A percentile compares a stretch with the other conserved stretches of the same genome.
Conservation (phyloP, 2,329 filamentous ascomycete species). For the Claviceps capensis region DNA sequence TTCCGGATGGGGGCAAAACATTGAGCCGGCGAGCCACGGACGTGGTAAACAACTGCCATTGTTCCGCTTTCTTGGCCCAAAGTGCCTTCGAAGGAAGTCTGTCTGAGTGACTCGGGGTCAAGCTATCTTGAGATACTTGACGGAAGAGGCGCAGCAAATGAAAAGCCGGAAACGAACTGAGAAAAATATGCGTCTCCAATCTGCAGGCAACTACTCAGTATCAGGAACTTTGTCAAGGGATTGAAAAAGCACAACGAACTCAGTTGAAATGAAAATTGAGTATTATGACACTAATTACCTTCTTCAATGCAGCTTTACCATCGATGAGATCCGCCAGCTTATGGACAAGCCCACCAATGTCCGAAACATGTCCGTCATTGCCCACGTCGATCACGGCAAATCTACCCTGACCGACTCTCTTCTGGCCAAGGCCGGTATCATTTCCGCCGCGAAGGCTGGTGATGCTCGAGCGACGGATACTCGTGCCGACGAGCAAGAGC, state of each 20-base stretch:
- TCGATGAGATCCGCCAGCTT: constrained; percentile 74
- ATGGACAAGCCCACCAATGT: constrained; percentile 71
- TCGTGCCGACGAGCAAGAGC: constrained; percentile 93
- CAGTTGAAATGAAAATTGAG: not conserved
- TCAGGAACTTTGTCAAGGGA: too few species aligned
- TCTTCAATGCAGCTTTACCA: constrained; percentile 66
- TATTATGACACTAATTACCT: constrained; percentile 1
- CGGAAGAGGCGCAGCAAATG: too few species aligned
- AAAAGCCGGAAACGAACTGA: too few species aligned
- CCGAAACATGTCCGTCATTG: constrained; percentile 99
- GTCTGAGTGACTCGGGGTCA: too few species aligned
- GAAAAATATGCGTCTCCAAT: too few species aligned
- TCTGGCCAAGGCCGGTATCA: constrained; percentile 98
- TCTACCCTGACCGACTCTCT: constrained; percentile 99
- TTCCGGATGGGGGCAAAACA: not conserved
- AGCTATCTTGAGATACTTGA: too few species aligned
- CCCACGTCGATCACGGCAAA: constrained; percentile 99
- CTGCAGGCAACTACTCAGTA: too few species aligned
- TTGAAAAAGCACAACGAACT: too few species aligned
- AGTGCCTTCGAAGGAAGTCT: too few species aligned
- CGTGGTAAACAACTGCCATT: not conserved
- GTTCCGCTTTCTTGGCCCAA: too few species aligned
- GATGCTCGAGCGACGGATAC: constrained; percentile 95
- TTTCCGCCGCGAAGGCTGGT: constrained; percentile 94
- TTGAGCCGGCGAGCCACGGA: not conserved